Percentiles rank a stretch among this genome's conserved stretches.
phyloP scores from a whole-genome alignment of 495 filamentous ascomycete species.

The Talaromyces borbonicus region DNA sequence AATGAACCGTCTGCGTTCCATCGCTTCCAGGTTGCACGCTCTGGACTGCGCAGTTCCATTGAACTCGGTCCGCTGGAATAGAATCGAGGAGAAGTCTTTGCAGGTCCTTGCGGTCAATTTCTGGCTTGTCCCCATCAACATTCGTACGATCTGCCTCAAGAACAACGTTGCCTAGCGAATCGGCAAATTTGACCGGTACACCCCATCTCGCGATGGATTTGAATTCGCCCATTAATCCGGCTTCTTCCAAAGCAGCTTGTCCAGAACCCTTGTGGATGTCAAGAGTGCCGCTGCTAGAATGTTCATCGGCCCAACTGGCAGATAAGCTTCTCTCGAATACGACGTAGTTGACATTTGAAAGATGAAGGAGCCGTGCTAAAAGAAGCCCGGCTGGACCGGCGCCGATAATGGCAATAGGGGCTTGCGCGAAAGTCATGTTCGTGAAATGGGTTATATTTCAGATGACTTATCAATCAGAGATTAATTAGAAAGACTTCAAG shows the following conservation, averaged over 20 bases:
- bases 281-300: slow-evolving; percentile 41
- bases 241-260: slow-evolving; percentile 38
- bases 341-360: slow-evolving; percentile 27
- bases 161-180: background rate
- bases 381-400: slow-evolving; percentile 46
- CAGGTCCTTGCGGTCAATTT: slow-evolving; percentile 32
- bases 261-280: slow-evolving; percentile 45
- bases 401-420: slow-evolving; percentile 45
- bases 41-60: slow-evolving; percentile 5
- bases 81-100: slow-evolving; percentile 34
- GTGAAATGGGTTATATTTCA: background rate
- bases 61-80: slow-evolving; percentile 24
- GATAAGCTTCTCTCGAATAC: slow-evolving; percentile 41
- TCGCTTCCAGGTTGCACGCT: background rate
- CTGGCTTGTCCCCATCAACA: slow-evolving; percentile 30
- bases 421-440: background rate
- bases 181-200: background rate
- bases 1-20: background rate
- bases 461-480: background rate
- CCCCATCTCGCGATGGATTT: slow-evolving; percentile 21
- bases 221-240: slow-evolving; percentile 40
- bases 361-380: slow-evolving; percentile 43
- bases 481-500: no score
- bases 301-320: background rate
- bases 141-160: background rate